Evolutionary conservation across 257 asterid genomes (phyloP).

Genomic region (Scutellaria baicalensis): DNA sequence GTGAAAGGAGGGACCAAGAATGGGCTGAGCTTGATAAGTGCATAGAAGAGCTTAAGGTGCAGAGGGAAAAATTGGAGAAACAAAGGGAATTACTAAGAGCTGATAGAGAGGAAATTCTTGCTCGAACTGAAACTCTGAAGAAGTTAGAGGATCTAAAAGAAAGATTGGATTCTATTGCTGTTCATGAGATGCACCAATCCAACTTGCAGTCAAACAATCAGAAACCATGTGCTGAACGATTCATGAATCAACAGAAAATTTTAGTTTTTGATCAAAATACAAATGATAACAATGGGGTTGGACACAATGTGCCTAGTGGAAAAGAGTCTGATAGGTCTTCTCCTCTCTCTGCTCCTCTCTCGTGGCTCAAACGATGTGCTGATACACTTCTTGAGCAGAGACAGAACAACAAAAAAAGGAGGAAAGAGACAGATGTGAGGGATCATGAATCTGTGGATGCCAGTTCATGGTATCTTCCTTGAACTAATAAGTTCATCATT

Average conservation of each 20-base stretch:
- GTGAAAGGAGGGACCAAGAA: slow-evolving; percentile 74
- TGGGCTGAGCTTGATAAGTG: slow-evolving; percentile 75
- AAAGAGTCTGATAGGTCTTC: slow-evolving; percentile 42
- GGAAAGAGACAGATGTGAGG: slow-evolving; percentile 38
- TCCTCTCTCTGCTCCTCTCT: slow-evolving; percentile 68
- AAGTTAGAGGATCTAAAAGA: slow-evolving; percentile 69
- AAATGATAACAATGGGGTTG: slow-evolving; percentile 33
- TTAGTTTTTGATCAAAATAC: slow-evolving; percentile 27
- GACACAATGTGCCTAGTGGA: slow-evolving; percentile 18
- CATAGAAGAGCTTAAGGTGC: slow-evolving; percentile 75
- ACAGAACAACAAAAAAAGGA: slow-evolving; percentile 53
- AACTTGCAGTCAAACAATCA: slow-evolving; percentile 30
- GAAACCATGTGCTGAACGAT: slow-evolving; percentile 26
- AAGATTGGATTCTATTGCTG: slow-evolving; percentile 54
- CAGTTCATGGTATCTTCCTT: slow-evolving; percentile 38
- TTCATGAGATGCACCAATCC: slow-evolving; percentile 38
- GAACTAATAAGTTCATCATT: background rate
- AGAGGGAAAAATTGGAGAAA: slow-evolving; percentile 83
- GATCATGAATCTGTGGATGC: slow-evolving; percentile 31
- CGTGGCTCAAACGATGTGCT: slow-evolving; percentile 90
- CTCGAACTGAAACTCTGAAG: slow-evolving; percentile 67
- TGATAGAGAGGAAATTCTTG: slow-evolving; percentile 74
- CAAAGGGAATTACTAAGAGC: slow-evolving; percentile 82
- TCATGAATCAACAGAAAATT: slow-evolving; percentile 22
- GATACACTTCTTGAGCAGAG: slow-evolving; percentile 76